Percentiles rank a stretch among this genome's conserved stretches.
Evolutionary conservation across 371 early-diverging fungal genomes (phyloP).

Genomic region (Lichtheimia corymbifera): DNA sequence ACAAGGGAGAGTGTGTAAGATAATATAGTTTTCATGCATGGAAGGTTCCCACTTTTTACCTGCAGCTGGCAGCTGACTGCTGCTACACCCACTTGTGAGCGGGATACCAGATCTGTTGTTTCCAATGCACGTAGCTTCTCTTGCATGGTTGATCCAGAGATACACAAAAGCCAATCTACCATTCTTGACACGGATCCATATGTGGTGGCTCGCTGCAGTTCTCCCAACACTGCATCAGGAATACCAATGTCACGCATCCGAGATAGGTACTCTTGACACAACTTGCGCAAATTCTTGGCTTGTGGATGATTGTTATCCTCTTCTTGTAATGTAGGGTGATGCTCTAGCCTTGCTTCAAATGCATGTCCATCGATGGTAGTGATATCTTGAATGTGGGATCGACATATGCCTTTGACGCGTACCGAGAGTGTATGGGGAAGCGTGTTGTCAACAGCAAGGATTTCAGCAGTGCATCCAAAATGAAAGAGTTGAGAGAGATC

Average conservation of each 20-base stretch:
- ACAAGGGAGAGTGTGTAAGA: slow-evolving; percentile 5
- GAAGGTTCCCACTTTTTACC: slow-evolving; percentile 31
- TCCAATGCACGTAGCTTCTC: slow-evolving; percentile 71
- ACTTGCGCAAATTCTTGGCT: slow-evolving; percentile 37
- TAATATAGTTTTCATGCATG: not conserved
- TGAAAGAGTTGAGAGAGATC: slow-evolving; percentile 20
- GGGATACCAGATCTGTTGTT: slow-evolving; percentile 50
- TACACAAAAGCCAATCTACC: slow-evolving; percentile 67
- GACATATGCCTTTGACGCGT: slow-evolving; percentile 37
- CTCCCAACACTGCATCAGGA: slow-evolving; percentile 57
- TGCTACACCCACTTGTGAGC: slow-evolving; percentile 54
- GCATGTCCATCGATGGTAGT: slow-evolving; percentile 10
- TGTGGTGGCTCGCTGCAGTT: slow-evolving; percentile 56
- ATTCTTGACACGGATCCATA: slow-evolving; percentile 28
- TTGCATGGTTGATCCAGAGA: slow-evolving; percentile 63
- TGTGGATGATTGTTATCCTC: not conserved
- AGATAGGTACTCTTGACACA: slow-evolving; percentile 54
- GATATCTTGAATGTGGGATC: slow-evolving; percentile 31
- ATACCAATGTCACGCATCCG: slow-evolving; percentile 67
- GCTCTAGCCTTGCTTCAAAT: slow-evolving; percentile 19
- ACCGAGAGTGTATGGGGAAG: slow-evolving; percentile 22
- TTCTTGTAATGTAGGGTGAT: slow-evolving; percentile 13
- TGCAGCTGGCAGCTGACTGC: slow-evolving; percentile 73
- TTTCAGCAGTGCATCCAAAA: slow-evolving; percentile 30
- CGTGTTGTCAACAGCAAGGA: slow-evolving; percentile 21